Conservation (phyloP, 495 filamentous ascomycete species). For the Daldinia bambusicola region DNA sequence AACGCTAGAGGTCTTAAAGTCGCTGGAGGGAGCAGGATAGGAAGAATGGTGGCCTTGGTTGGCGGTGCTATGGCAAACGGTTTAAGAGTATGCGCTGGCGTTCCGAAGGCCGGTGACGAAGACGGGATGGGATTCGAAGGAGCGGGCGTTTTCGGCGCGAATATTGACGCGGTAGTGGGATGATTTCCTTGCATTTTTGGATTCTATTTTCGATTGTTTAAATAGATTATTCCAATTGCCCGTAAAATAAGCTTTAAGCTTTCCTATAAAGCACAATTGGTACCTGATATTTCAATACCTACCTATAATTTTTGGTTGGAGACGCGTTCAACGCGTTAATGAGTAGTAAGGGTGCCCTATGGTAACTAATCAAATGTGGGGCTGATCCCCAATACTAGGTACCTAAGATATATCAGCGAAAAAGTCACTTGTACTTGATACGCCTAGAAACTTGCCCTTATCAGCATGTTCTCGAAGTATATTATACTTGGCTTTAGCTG, state of each 20-base stretch:
- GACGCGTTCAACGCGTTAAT: slow-evolving; percentile 49
- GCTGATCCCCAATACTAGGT: slow-evolving; percentile 3
- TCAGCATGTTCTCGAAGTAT: background rate
- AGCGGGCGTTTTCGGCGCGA: slow-evolving; percentile 52
- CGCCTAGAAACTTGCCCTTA: background rate
- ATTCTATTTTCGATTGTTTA: background rate
- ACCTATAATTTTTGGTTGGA: slow-evolving; percentile 17
- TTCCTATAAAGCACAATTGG: background rate
- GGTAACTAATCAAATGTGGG: slow-evolving; percentile 18
- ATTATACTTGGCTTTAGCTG: background rate
- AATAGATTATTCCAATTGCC: background rate
- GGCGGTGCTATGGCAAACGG: slow-evolving; percentile 62
- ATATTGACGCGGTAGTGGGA: slow-evolving; percentile 49
- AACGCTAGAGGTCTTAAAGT: slow-evolving; percentile 92
- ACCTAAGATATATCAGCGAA: background rate
- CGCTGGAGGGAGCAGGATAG: slow-evolving; percentile 86
- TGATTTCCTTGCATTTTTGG: slow-evolving; percentile 47
- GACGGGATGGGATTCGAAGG: slow-evolving; percentile 74
- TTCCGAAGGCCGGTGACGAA: slow-evolving; percentile 89
- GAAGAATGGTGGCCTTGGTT: slow-evolving; percentile 79
- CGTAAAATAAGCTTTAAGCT: background rate
- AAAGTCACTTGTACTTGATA: slow-evolving; percentile 1
- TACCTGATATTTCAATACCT: slow-evolving; percentile 28
- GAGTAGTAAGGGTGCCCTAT: slow-evolving; percentile 3
- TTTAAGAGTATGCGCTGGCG: slow-evolving; percentile 77